A percentile compares a stretch with the other conserved stretches of the same genome.
Evolutionary conservation across 495 filamentous ascomycete species (phyloP).

Genomic region (Penicilliopsis zonata): DNA sequence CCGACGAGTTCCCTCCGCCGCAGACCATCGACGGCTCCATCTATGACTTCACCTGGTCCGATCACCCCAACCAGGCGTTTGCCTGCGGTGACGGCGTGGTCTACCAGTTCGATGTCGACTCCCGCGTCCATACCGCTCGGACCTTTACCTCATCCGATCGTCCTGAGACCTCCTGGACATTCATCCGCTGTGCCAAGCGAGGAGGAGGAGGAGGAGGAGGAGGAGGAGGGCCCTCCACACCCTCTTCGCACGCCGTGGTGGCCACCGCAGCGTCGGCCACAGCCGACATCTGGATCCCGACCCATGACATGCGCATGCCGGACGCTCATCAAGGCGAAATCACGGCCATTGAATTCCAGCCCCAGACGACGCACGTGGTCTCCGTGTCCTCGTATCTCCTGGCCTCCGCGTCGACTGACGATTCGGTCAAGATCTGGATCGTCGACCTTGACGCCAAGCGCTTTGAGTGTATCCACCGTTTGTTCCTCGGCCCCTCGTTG

Average conservation of each 20-base stretch:
- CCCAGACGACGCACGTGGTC: conserved; percentile 9
- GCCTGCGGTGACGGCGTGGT: conserved; percentile 28
- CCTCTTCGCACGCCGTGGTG: conserved; percentile 17
- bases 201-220: no score
- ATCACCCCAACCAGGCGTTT: conserved; percentile 18
- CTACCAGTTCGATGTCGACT: conserved; percentile 32
- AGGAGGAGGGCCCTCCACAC: no score
- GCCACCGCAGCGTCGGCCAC: conserved; percentile 23
- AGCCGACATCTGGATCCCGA: conserved; percentile 32
- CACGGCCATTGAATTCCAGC: conserved; percentile 32
- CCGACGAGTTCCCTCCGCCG: conserved; percentile 29
- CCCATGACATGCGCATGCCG: conserved; percentile 27
- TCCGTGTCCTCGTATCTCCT: conserved; percentile 17
- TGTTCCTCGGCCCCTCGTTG: conserved; percentile 30
- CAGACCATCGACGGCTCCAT: conserved; percentile 25
- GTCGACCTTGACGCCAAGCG: conserved; percentile 44
- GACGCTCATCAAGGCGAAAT: conserved; percentile 32
- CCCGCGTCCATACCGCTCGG: conserved; percentile 24
- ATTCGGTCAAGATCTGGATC: conserved; percentile 59
- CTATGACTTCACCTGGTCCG: conserved; percentile 27
- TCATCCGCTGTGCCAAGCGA: conserved; percentile 21
- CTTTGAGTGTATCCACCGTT: conserved; percentile 41
- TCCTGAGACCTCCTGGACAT: conserved; percentile 22
- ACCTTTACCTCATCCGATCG: conserved; percentile 20
- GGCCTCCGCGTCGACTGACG: conserved; percentile 41